These are phyloP conservation scores for Bruguiera parviflora DNA, from an alignment of 345 rosid genomes.

Conservation along the genomic window DNA sequence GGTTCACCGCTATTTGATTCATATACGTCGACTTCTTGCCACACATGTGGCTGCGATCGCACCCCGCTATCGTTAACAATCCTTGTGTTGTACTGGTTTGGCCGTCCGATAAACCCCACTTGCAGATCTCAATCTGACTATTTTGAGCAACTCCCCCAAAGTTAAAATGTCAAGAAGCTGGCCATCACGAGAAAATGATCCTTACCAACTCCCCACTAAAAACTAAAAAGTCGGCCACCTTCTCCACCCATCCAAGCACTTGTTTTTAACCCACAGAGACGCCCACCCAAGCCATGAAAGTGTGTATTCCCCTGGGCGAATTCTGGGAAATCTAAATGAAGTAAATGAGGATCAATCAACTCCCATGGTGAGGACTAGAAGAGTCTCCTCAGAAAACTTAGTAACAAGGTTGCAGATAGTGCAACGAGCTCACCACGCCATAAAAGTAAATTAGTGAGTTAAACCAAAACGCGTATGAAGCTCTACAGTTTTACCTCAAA, in stretches of 20 bases:
- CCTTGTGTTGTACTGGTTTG: background rate
- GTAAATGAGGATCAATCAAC: too few relatives aligned
- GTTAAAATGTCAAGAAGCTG: slow-evolving; percentile 6
- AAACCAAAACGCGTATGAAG: slow-evolving; percentile 69
- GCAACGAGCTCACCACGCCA: too few relatives aligned
- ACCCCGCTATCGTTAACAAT: too few relatives aligned
- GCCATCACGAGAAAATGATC: slow-evolving; percentile 19
- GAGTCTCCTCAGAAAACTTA: too few relatives aligned
- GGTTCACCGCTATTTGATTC: too few relatives aligned
- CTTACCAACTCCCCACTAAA: background rate
- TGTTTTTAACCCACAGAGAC: background rate
- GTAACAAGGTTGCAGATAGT: too few relatives aligned
- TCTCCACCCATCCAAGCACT: background rate
- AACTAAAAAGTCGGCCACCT: background rate
- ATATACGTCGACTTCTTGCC: background rate
- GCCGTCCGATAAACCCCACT: background rate
- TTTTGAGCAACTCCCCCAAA: slow-evolving; percentile 11
- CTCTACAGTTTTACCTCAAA: slow-evolving; percentile 51
- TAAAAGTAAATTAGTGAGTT: too few relatives aligned
- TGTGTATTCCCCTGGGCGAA: background rate
- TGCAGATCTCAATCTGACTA: background rate
- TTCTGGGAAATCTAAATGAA: background rate
- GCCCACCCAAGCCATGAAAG: background rate
- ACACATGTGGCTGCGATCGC: background rate
- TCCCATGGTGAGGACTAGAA: too few relatives aligned